These are phyloP conservation scores for Botryotinia calthae DNA, from an alignment of 2,329 filamentous ascomycete genomes.

Conservation along the genomic window DNA sequence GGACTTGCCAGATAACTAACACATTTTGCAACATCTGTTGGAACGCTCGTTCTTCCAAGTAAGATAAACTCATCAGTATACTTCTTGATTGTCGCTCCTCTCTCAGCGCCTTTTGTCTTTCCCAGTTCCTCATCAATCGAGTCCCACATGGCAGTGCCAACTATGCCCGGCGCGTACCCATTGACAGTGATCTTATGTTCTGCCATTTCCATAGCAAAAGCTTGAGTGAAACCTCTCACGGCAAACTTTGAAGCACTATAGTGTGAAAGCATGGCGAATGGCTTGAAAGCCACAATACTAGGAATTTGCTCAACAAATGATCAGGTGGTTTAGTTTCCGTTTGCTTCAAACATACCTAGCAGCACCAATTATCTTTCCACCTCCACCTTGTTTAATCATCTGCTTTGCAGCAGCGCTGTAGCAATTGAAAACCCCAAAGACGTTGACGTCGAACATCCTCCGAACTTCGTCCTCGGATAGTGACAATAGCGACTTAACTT, in stretches of 20 bases:
- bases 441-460: constrained; percentile 61
- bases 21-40: constrained; percentile 60
- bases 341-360: constrained; percentile 27
- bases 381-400: constrained; percentile 59
- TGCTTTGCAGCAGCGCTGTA: constrained; percentile 62
- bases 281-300: constrained; percentile 57
- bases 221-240: constrained; percentile 63
- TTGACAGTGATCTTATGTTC: constrained; percentile 65
- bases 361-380: constrained; percentile 37
- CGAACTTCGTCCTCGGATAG: constrained; percentile 37
- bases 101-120: constrained; percentile 49
- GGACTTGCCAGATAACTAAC: constrained; percentile 60
- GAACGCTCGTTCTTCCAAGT: constrained; percentile 55
- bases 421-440: constrained; percentile 64
- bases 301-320: constrained; percentile 1
- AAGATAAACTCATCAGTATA: constrained; percentile 54
- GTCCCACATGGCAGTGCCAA: constrained; percentile 68
- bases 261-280: constrained; percentile 56
- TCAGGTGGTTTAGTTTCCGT: background rate
- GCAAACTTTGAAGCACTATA: constrained; percentile 67
- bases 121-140: constrained; percentile 61
- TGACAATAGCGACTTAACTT: constrained; percentile 35
- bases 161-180: constrained; percentile 63
- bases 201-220: constrained; percentile 65
- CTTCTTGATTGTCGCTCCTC: constrained; percentile 55